Evolutionary conservation across 164 flowering plant genomes (phyloP), one percentile per base, ranked within the genome.

Genomic region (Tetracentron sinense): DNA sequence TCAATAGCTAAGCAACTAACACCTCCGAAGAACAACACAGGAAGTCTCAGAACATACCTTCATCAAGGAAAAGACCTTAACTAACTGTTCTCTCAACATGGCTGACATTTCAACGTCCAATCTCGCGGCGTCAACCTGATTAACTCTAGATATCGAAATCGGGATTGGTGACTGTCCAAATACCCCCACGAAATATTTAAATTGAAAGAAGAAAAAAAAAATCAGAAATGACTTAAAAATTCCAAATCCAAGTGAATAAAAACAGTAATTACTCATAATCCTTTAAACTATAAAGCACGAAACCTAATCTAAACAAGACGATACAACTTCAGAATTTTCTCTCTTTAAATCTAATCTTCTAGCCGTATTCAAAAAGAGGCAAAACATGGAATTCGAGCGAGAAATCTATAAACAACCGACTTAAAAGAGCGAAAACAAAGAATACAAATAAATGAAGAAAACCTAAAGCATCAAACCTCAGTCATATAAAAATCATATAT

Each of bases 41-140:
- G 20, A 27, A 54, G 23, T 30, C 20, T n/a, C n/a, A 53, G 46
- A 68, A 22, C 3, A 58, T 76, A 91, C 97, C 97, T 92, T 92
- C 88, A 95, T 83, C 58, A 95, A 75, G 70, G 90, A 74, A 73
- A 95, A 92, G 59, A 95, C 98, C 66, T 88, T 90, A 60, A 95
- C 96, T 69, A 95, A 67, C 78, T 95, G 98, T 64, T 95, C 99
- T 70, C 92, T 95, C 74, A 95, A 71, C 99, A 95, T 95, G 27
- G 92, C 97, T 19, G 98, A 83, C 88, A 95, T 90, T 71, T 95
- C 99, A 52, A 92, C 75, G 60, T 95, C 99, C 68, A 95, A 74
- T 72, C 97, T 86, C 16, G 80, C 96, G 17, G 99, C 99, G 72
- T 95, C 99, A 22, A 95, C 74, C 71, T 92, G 99, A 73, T 90